Conservation (phyloP, 768 basidiomycete genomes). For the Amanita rubescens region DNA sequence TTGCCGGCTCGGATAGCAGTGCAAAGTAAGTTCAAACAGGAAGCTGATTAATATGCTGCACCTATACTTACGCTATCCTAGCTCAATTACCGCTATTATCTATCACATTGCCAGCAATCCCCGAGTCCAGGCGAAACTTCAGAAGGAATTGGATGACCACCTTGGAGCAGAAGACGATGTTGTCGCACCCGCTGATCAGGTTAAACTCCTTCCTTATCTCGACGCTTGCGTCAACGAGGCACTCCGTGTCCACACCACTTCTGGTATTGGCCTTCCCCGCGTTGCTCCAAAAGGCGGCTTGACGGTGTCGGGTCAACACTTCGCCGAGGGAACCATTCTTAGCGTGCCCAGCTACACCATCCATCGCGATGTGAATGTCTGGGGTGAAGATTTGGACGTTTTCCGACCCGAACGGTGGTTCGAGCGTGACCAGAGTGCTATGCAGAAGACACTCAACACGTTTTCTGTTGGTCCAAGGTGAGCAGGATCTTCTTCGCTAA, state of each 20-base stretch:
- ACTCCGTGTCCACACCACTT: constrained; percentile 79
- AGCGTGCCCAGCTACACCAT: constrained; percentile 81
- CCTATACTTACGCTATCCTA: constrained; percentile 18
- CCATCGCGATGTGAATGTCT: constrained; percentile 61
- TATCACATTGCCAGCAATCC: constrained; percentile 75
- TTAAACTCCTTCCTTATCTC: constrained; percentile 72
- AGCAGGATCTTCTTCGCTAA: constrained; percentile 12
- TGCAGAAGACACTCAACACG: constrained; percentile 75
- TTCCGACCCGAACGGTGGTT: constrained; percentile 87
- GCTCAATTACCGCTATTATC: constrained; percentile 85
- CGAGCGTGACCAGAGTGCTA: constrained; percentile 50
- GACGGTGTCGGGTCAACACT: constrained; percentile 47
- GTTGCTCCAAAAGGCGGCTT: constrained; percentile 70
- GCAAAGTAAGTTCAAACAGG: constrained; percentile 62
- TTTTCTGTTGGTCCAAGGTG: constrained; percentile 80
- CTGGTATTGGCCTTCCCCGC: constrained; percentile 79
- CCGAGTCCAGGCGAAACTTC: constrained; percentile 58
- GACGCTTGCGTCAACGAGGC: constrained; percentile 86
- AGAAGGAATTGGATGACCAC: constrained; percentile 66
- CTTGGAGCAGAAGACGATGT: constrained; percentile 48
- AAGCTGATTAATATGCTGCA: too few species aligned
- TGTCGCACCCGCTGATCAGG: constrained; percentile 55
- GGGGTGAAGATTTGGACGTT: constrained; percentile 72
- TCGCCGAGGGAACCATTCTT: constrained; percentile 64
- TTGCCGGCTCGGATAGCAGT: constrained; percentile 89